phyloP scores from a whole-genome alignment of 2,329 filamentous ascomycete species.

The Colletotrichum tropicicola region DNA sequence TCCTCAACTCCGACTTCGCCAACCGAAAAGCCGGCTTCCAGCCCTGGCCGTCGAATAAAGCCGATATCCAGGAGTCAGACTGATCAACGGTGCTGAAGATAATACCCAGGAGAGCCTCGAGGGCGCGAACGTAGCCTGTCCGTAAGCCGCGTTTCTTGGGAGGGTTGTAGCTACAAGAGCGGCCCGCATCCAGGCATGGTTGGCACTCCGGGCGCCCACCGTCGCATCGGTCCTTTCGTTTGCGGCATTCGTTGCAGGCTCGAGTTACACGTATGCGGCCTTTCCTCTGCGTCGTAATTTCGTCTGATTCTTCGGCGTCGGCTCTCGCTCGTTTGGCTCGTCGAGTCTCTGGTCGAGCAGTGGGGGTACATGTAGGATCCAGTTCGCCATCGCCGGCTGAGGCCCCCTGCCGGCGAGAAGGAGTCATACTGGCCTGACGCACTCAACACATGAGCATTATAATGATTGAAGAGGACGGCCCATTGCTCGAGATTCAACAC shows the following conservation, averaged over 20 bases:
- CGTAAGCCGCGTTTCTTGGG: slow-evolving; percentile 22
- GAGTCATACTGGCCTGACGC: background rate
- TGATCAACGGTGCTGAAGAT: slow-evolving; percentile 6
- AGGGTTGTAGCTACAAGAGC: slow-evolving; percentile 34
- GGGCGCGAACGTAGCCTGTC: slow-evolving; percentile 19
- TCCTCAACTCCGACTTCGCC: background rate
- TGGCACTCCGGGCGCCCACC: background rate
- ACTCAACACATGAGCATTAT: background rate
- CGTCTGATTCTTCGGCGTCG: background rate
- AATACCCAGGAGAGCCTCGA: slow-evolving; percentile 18
- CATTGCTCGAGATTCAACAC: too few relatives aligned
- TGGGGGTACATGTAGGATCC: background rate
- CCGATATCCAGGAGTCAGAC: slow-evolving; percentile 1
- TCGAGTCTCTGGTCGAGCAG: too few relatives aligned
- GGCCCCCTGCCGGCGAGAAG: background rate
- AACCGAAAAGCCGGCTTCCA: background rate
- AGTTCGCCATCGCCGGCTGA: background rate
- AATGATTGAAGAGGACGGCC: too few relatives aligned
- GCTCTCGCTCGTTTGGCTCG: background rate
- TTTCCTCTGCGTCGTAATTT: background rate
- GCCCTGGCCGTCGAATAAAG: background rate
- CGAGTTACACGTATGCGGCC: background rate
- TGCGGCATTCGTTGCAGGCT: slow-evolving; percentile 16
- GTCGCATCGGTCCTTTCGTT: slow-evolving; percentile 15
- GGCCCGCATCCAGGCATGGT: background rate